These are phyloP conservation scores for Oryza glaberrima DNA, from an alignment of 176 grass and related monocot species.

Conservation along the genomic window DNA sequence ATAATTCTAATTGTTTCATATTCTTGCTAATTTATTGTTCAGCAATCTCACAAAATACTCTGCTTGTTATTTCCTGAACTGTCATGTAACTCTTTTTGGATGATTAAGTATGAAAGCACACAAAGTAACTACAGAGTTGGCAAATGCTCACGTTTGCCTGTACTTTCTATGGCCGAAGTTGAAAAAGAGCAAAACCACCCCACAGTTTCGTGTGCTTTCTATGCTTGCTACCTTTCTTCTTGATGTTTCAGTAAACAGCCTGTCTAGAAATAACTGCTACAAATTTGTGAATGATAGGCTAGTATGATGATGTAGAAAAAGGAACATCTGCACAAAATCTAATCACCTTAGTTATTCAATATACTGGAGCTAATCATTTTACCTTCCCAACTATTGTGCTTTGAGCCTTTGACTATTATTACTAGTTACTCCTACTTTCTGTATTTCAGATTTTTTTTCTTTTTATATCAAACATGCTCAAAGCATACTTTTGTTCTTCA, in stretches of 20 bases:
- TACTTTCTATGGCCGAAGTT: background rate
- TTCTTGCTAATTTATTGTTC: background rate
- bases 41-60: background rate
- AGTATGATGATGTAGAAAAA: background rate
- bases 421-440: background rate
- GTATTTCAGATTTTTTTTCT: conserved; percentile 12
- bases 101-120: background rate
- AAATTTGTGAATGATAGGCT: conserved; percentile 10
- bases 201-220: background rate
- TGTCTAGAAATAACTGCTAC: background rate
- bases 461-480: conserved; percentile 21
- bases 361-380: conserved; percentile 11
- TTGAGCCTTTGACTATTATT: background rate
- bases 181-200: background rate
- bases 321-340: background rate
- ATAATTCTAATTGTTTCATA: conserved; percentile 8
- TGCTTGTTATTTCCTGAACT: conserved; percentile 8
- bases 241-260: background rate
- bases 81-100: background rate
- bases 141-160: conserved; percentile 1
- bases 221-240: background rate
- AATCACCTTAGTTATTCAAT: conserved; percentile 7
- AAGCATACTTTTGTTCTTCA: conserved; percentile 40
- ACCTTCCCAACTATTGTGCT: background rate
- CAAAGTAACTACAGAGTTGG: background rate